Conservation (phyloP, 805 yeast genomes). For the Wickerhamomyces alni region DNA sequence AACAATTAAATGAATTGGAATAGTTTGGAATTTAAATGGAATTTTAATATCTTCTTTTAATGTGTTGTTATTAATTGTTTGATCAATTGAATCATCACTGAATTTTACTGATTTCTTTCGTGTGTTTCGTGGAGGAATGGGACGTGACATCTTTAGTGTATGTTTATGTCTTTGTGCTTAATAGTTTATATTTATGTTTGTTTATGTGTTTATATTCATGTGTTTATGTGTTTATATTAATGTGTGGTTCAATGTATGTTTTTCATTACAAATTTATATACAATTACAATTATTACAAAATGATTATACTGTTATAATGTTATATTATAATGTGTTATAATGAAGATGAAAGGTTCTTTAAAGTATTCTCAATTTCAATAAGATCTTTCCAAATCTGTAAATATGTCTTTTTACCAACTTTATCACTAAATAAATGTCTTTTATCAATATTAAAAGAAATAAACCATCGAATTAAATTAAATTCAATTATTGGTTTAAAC, state of each 20-base stretch:
- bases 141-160: neutral
- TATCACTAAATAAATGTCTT: conserved; percentile 46
- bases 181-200: neutral
- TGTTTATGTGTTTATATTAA: neutral
- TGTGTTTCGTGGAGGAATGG: neutral
- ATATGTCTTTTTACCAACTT: conserved; percentile 51
- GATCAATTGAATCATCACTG: neutral
- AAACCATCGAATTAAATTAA: conserved; percentile 48
- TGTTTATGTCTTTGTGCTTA: neutral
- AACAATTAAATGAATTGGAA: no score
- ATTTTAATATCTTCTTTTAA: no score
- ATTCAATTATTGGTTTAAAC: conserved; percentile 61
- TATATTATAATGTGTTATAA: no score
- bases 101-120: neutral
- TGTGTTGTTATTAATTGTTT: neutral
- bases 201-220: neutral
- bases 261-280: no score
- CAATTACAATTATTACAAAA: no score
- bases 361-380: conserved; percentile 45
- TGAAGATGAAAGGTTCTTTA: conserved; percentile 17
- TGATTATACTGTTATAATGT: no score
- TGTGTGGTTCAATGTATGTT: neutral
- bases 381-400: conserved; percentile 66
- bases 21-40: no score
- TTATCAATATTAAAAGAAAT: conserved; percentile 51